Evolutionary conservation across 1,284 basidiomycete species (phyloP).

Genomic region (Acaromyces ingoldii): DNA sequence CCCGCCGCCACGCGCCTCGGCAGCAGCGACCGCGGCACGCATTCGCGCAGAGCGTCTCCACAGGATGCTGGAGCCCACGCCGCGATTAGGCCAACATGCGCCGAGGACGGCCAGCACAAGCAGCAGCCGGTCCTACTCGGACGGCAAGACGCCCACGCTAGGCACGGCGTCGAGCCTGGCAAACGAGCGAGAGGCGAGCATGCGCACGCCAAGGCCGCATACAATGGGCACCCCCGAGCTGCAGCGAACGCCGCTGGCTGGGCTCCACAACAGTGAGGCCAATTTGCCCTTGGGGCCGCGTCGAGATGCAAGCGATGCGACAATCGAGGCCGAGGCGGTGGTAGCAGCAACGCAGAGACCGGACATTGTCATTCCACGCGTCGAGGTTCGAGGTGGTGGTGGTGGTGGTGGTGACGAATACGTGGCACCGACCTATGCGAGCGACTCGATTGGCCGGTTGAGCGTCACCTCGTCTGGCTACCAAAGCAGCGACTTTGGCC

Average conservation of each 20-base stretch:
- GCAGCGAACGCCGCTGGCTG: not conserved
- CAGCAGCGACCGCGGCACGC: too few relatives aligned
- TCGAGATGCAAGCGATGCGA: conserved; percentile 6
- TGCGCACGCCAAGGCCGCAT: not conserved
- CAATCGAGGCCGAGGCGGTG: not conserved
- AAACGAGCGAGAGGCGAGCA: not conserved
- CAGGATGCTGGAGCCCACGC: too few relatives aligned
- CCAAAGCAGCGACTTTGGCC: not conserved
- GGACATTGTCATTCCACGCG: not conserved
- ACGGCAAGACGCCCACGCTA: too few relatives aligned
- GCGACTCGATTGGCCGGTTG: not conserved
- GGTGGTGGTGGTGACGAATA: not conserved
- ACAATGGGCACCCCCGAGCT: not conserved
- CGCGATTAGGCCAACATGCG: too few relatives aligned
- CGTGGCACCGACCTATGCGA: not conserved
- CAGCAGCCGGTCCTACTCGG: too few relatives aligned
- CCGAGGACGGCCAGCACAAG: too few relatives aligned
- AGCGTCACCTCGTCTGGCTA: not conserved
- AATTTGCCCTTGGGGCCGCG: not conserved
- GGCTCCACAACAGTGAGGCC: not conserved
- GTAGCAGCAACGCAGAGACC: not conserved
- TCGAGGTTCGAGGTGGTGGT: too few relatives aligned
- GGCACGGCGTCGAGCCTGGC: not conserved
- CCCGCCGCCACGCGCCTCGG: too few relatives aligned
- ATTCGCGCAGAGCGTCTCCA: too few relatives aligned